These are phyloP conservation scores for Polytolypa hystricis DNA, from an alignment of 2,329 filamentous ascomycete genomes.

Conservation along the genomic window DNA sequence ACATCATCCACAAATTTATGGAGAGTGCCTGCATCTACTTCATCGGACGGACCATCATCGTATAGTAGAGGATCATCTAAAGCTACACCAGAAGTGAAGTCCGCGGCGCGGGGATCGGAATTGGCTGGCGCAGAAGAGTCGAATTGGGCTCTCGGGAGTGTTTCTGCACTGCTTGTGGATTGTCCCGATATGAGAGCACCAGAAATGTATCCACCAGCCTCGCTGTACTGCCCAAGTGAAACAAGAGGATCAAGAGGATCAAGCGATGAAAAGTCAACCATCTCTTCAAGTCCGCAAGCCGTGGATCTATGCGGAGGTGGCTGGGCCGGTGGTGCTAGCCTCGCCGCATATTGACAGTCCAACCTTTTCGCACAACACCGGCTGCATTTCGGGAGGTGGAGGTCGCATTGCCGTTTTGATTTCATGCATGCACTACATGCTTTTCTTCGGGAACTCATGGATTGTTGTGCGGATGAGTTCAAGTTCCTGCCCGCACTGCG, in stretches of 20 bases:
- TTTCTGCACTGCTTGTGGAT: too few relatives aligned
- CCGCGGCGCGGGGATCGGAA: neutral
- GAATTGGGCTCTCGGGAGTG: too few relatives aligned
- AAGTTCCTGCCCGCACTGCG: too few relatives aligned
- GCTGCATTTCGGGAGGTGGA: neutral
- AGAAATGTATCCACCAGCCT: neutral
- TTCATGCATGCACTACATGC: neutral
- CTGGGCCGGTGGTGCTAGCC: neutral
- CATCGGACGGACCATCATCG: neutral
- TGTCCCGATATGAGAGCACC: too few relatives aligned
- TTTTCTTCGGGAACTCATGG: slow-evolving; percentile 1
- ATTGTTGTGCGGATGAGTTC: too few relatives aligned
- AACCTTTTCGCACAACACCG: neutral
- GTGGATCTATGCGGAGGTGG: too few relatives aligned
- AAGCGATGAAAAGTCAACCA: neutral
- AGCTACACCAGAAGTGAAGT: neutral
- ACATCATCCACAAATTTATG: neutral
- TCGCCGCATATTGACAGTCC: neutral
- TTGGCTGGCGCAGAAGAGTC: too few relatives aligned
- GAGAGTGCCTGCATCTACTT: neutral
- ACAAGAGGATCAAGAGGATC: neutral
- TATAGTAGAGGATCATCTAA: neutral
- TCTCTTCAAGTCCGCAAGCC: neutral
- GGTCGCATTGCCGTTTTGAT: neutral
- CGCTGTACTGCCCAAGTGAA: neutral